Conservation (phyloP, 176 grass and related monocot genomes). For the Otatea glauca region DNA sequence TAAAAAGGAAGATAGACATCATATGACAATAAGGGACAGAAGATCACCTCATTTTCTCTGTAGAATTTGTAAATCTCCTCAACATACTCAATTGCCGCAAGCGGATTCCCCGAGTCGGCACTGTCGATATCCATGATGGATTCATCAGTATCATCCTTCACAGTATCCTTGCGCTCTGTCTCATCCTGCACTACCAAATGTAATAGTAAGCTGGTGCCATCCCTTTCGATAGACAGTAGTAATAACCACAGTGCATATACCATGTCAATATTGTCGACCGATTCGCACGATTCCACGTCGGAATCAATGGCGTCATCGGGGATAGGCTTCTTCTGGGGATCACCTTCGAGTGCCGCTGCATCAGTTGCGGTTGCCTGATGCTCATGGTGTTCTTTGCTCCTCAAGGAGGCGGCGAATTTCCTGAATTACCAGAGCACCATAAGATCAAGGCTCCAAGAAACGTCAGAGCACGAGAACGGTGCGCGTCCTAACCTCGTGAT, state of each 20-base stretch:
- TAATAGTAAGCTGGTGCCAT: slow-evolving; percentile 15
- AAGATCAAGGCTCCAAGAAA: slow-evolving; percentile 29
- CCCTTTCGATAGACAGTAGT: background rate
- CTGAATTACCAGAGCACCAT: slow-evolving; percentile 45
- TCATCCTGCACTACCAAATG: slow-evolving; percentile 48
- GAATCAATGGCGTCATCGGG: slow-evolving; percentile 7
- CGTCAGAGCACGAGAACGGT: background rate
- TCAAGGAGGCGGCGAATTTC: slow-evolving; percentile 59
- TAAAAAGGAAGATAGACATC: background rate
- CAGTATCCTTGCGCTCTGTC: slow-evolving; percentile 45
- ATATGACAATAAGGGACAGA: background rate
- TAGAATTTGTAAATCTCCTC: slow-evolving; percentile 77
- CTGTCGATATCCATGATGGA: slow-evolving; percentile 67
- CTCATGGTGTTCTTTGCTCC: slow-evolving; percentile 39
- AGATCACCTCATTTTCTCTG: slow-evolving; percentile 73
- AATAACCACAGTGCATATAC: slow-evolving; percentile 44
- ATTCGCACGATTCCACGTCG: slow-evolving; percentile 35
- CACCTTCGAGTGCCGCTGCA: background rate
- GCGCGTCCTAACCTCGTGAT: slow-evolving; percentile 63
- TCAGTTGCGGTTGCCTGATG: slow-evolving; percentile 33
- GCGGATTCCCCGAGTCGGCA: slow-evolving; percentile 60
- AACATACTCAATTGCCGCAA: slow-evolving; percentile 72
- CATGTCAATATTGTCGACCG: slow-evolving; percentile 42
- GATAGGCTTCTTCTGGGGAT: slow-evolving; percentile 24
- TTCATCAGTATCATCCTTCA: slow-evolving; percentile 42